phyloP scores from a whole-genome alignment of 352 stramenopile genomes.

The Phytophthora cryptogea region DNA sequence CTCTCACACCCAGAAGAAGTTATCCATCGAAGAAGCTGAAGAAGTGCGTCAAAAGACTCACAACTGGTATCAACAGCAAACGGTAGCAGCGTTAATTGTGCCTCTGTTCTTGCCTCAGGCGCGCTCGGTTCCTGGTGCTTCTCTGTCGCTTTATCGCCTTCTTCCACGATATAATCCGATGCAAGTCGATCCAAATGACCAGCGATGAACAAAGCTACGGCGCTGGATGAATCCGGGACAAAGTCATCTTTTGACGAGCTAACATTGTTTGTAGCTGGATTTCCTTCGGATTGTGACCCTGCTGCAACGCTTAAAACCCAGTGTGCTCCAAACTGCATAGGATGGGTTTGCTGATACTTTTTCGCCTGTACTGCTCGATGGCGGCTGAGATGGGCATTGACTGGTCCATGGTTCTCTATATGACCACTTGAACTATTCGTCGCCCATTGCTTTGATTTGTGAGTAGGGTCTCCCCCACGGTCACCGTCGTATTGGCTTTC shows the following conservation, averaged over 20 bases:
- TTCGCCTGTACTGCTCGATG: constrained; percentile 9
- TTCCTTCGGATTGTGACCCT: not conserved
- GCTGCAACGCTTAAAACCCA: constrained; percentile 25
- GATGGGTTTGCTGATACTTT: not conserved
- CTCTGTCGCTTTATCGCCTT: not conserved
- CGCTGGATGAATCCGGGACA: constrained; percentile 43
- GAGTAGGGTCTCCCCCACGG: not conserved
- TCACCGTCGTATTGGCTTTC: constrained; percentile 17
- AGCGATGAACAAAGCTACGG: constrained; percentile 41
- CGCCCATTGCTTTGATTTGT: constrained; percentile 2
- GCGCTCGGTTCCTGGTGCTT: constrained; percentile 1
- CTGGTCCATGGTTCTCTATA: not conserved
- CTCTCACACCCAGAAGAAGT: constrained; percentile 1
- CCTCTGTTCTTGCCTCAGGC: not conserved
- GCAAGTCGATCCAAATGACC: constrained; percentile 52
- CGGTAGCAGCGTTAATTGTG: constrained; percentile 27
- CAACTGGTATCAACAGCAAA: constrained; percentile 46
- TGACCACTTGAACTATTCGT: not conserved
- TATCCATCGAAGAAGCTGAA: constrained; percentile 35
- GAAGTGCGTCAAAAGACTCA: constrained; percentile 29
- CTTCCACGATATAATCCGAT: constrained; percentile 26
- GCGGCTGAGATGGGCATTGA: not conserved
- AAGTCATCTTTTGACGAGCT: constrained; percentile 41
- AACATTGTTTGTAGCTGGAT: not conserved
- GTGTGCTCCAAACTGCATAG: constrained; percentile 23